Conservation (phyloP, 352 stramenopile species). For the Phytophthora pistaciae region DNA sequence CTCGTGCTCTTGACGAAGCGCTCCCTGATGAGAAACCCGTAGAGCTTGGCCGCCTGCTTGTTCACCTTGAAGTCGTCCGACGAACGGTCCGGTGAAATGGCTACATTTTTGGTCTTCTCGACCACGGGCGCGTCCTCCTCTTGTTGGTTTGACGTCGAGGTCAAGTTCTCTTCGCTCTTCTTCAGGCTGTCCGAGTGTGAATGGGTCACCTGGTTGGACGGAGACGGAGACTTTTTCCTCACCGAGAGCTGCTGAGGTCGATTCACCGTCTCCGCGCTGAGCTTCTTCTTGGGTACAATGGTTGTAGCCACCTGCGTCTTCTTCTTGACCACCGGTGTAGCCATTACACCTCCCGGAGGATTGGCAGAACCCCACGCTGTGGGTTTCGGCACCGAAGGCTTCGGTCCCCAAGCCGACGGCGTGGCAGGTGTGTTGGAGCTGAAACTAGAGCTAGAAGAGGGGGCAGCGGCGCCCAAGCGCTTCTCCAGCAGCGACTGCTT, state of each 20-base stretch:
- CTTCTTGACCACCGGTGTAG: slow-evolving; percentile 5
- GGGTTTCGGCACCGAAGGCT: not conserved
- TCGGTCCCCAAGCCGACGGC: slow-evolving; percentile 1
- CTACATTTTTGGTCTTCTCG: not conserved
- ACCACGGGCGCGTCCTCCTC: not conserved
- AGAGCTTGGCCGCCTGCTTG: slow-evolving; percentile 54
- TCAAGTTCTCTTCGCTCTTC: not conserved
- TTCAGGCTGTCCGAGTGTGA: not conserved
- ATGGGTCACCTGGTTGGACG: slow-evolving; percentile 22
- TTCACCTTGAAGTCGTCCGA: slow-evolving; percentile 38
- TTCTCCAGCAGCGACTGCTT: slow-evolving; percentile 42
- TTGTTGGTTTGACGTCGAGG: slow-evolving; percentile 7
- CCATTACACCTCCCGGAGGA: not conserved
- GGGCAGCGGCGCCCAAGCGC: not conserved
- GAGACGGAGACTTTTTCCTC: slow-evolving; percentile 13
- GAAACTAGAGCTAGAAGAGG: slow-evolving; percentile 6
- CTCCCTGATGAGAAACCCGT: slow-evolving; percentile 59
- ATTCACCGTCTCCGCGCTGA: not conserved
- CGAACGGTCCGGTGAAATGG: not conserved
- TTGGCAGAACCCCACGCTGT: not conserved
- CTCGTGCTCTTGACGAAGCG: slow-evolving; percentile 55
- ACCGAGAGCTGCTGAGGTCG: slow-evolving; percentile 10
- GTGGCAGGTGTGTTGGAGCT: not conserved
- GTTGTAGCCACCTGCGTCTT: slow-evolving; percentile 3
- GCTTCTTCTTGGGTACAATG: not conserved